A percentile compares a stretch with the other conserved stretches of the same genome.
These are phyloP conservation scores for Lactarius hengduanensis DNA, from an alignment of 768 basidiomycete species.

Conservation along the genomic window DNA sequence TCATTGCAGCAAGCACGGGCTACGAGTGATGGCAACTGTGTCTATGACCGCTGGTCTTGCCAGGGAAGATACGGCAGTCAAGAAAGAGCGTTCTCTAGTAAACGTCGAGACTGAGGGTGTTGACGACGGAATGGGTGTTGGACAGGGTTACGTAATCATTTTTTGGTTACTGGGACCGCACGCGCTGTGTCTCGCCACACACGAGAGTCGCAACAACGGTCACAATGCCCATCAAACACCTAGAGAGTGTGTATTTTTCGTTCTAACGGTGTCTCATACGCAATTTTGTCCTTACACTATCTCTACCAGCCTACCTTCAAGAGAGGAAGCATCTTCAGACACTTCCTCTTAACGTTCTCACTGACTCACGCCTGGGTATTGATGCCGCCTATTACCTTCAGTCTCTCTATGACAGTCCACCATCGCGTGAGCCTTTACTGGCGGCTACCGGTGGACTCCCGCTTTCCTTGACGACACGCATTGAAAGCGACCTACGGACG, in stretches of 20 bases:
- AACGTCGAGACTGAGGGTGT: not conserved
- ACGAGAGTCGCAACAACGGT: conserved; percentile 9
- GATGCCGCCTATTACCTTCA: conserved; percentile 92
- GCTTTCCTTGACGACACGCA: conserved; percentile 78
- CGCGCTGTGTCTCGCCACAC: conserved; percentile 11
- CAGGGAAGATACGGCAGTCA: not conserved
- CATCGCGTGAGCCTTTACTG: conserved; percentile 85
- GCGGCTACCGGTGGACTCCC: conserved; percentile 96
- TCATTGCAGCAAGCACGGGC: not conserved
- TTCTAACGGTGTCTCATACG: not conserved
- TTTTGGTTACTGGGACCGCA: conserved; percentile 11
- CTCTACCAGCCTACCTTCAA: conserved; percentile 64
- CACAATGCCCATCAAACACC: conserved; percentile 77
- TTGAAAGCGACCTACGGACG: conserved; percentile 87
- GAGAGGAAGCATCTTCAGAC: conserved; percentile 89
- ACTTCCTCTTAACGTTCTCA: conserved; percentile 73
- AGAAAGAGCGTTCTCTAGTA: not conserved
- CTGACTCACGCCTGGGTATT: conserved; percentile 93
- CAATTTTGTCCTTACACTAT: conserved; percentile 10
- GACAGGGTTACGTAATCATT: conserved; percentile 12
- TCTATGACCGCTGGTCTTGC: not conserved
- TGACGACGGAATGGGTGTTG: not conserved
- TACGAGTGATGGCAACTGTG: not conserved
- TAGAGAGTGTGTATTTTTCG: conserved; percentile 60
- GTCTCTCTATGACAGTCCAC: conserved; percentile 68